Evolutionary conservation across 1,284 basidiomycete species (phyloP), one percentile per base, ranked within the genome.

Genomic region (Blastosporella zonata): DNA sequence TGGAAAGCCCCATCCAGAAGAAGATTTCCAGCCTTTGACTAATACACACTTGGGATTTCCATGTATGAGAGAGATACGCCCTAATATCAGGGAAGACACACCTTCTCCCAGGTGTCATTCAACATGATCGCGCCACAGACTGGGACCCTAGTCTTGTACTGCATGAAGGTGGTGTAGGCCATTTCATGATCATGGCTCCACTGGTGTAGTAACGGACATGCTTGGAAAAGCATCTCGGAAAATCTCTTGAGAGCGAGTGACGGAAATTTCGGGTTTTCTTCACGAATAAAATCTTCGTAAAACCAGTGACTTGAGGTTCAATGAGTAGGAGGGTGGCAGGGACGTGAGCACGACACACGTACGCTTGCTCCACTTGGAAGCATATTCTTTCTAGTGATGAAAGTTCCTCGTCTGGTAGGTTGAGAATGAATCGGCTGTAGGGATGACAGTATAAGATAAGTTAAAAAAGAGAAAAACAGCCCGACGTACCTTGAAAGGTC

Each of bases 281-380:
- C 91, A 36, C 96, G 88, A 54, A 99, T 84, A 61, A 97, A 99
- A 69, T 99, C 97, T 72, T 99, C 96, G 65, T 99, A 99, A 70
- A 94, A 99, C 97, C 97, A 99, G 68, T 99, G 96, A 15, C 94
- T 97, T 64, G 22, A 49, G 7, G 48, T 27, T 44, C n/a, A 37
- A 43, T 43, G 55, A 52, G 43, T 15, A 20, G 18, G 6, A 6
- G n/a, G 28, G 40, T 33, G n/a, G 25, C 35, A 7, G 15, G 47
- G 39, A 48, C 31, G 8, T 20, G 17, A 46, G 40, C 20, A 44
- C 35, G 27, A 67, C 92, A 62, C 67, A 97, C 91, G 97, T 67
- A 97, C 91, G 97, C 97, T 79, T 98, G 95, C 71, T 99, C 97
- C 51, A 98, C 93, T 71, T 99, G 97, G 73, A 99, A 99, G 72